Base-by-base conservation (phyloP, 495 filamentous ascomycete species). In the Aspergillus conjunctus region DNA sequence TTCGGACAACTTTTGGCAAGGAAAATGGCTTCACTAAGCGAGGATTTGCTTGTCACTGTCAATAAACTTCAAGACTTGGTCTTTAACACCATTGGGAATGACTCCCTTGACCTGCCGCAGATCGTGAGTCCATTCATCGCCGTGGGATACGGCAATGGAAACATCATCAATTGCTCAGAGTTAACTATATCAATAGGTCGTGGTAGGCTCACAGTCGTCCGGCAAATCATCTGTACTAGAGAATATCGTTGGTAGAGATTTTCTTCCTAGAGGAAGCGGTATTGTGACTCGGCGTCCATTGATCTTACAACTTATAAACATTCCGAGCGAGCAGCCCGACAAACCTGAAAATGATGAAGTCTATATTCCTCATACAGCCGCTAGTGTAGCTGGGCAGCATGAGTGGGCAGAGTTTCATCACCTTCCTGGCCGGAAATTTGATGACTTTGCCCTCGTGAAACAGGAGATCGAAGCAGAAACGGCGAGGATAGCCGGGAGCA, bases 401-500 rank as follows among this genome's bases (percentile, higher is more conserved):
- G 94, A 99, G 77, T 99, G 93, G 91, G 94, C 91, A 15, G 94
- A 99, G 68, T 99, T 99, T 66, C 91, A 96, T 69, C 94, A 99
- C 72, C 87, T 95, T 31, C 91, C 91, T 5, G 88, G 91, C 65
- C 85, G 92, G 61, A 88, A 88, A 63, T 96, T 97, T 74, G 91
- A 91, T 56, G 92, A 98, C 73, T 99, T 99, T 71, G 79, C 75
- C 59, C 86, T 91, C 64, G 94, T 98, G 63, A 96, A 96, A 76
- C 87, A 93, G 64, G 94, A 99, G 69, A 99, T 99, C 59, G 94
- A 99, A 74, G 92, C 89, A 45, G 94, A 99, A 76, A 99, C 94
- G 1, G 86, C 92, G 12, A 84, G 94, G 62, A 95, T 99, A 70
- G 94, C 94, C 43, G 94, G 94, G 58, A 95, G 82, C 76, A 99